Base-by-base conservation (phyloP, 148 eudicot species). In the Arctostaphylos glauca region DNA sequence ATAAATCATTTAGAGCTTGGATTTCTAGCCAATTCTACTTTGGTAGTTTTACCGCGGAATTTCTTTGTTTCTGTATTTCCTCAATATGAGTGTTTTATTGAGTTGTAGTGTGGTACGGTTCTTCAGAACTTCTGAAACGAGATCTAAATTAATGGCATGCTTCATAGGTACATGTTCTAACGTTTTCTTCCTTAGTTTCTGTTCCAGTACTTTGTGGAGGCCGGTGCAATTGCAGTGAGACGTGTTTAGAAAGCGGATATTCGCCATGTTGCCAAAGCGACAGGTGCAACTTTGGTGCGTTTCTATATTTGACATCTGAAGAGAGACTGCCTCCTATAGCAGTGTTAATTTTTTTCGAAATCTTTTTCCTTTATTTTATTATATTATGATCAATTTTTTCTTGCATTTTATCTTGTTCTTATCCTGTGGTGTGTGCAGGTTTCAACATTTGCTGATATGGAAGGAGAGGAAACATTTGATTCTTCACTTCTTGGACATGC, bases 391-490 rank as follows among this genome's bases (percentile, higher is more conserved):
- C 41, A 41, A 70, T 15, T 70, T 41, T 31, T 31, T 31, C 38
- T 31, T 70, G n/a, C 48, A 12, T 18, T 8, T 46, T 47, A 48
- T n/a, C 31, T 68, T 54, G 62, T 14, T 23, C 41, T 58, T 50
- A 48, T 41, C n/a, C 59, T 53, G 19, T 79, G 44, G 43, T 76
- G 82, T 62, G 9, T 86, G 67, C 92, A 94, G 98, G 96, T 96
- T 47, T 92, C 98, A 59, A 96, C 99, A 73, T 96, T 96, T 88
- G 99, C 98, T 83, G 99, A 96, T 81, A 94, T 93, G 99, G 98
- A 94, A 90, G 99, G 99, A 60, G 98, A 96, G 58, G 99, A 96
- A 90, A 96, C 99, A 77, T 96, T 93, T 88, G 99, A 96, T 87
- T 81, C 98, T 12, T 93, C 99, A 64, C 79, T 92, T 84, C 97